phyloP scores from a whole-genome alignment of 345 rosid genomes.

The Hirschfeldia incana region DNA sequence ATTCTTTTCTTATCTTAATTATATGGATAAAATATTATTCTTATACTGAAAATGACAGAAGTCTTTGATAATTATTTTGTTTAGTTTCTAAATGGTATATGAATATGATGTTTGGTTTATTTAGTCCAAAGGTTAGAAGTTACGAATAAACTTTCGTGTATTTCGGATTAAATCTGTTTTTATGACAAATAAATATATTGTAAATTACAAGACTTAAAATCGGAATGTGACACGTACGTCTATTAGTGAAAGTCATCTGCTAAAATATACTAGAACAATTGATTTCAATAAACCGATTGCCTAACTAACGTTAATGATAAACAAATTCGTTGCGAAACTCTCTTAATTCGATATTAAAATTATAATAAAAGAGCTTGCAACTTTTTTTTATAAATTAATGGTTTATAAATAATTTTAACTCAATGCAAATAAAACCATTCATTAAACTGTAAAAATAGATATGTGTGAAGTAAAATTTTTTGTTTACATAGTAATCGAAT shows the following conservation, averaged over 20 bases:
- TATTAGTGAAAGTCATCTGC: slow-evolving; percentile 4
- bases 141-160: neutral
- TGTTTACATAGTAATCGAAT: neutral
- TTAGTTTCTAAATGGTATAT: neutral
- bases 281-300: slow-evolving; percentile 3
- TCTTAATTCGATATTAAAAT: too few species aligned
- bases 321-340: too few species aligned
- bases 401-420: neutral
- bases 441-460: neutral
- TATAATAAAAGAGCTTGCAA: neutral
- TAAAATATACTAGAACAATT: neutral
- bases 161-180: neutral
- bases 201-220: neutral
- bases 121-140: slow-evolving; percentile 7
- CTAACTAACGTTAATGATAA: too few species aligned
- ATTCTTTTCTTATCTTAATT: slow-evolving; percentile 18
- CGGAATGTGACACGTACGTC: neutral
- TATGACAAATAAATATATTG: neutral
- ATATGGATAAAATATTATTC: slow-evolving; percentile 19
- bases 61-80: neutral
- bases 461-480: neutral
- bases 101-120: slow-evolving; percentile 8
- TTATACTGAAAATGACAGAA: slow-evolving; percentile 28
- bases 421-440: neutral
- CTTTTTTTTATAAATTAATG: too few species aligned